Evolutionary conservation across 768 basidiomycete genomes (phyloP).

Genomic region (Leccinum disarticulatum): DNA sequence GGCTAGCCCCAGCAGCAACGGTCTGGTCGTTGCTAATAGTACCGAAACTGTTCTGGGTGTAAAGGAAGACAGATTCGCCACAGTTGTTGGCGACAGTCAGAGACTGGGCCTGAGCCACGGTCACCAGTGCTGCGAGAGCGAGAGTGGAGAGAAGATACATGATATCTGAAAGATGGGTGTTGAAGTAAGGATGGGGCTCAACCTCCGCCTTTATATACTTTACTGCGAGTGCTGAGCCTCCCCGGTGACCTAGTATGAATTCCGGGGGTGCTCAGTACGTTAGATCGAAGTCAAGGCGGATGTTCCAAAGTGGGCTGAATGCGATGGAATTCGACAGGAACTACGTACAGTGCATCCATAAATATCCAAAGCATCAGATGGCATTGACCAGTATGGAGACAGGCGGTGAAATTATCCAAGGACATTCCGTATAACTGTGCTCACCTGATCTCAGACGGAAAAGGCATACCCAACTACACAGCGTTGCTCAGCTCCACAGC

Average conservation of each 20-base stretch:
- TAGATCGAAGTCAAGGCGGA: background rate
- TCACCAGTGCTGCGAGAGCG: background rate
- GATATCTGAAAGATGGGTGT: background rate
- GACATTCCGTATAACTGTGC: background rate
- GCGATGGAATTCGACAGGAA: background rate
- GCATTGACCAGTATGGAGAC: background rate
- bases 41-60: conserved; percentile 31
- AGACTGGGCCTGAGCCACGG: conserved; percentile 26
- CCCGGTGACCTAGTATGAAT: background rate
- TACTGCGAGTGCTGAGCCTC: background rate
- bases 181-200: background rate
- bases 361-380: background rate
- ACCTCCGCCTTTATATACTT: conserved; percentile 16
- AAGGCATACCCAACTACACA: background rate
- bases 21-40: conserved; percentile 27
- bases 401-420: background rate
- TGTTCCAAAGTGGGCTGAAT: background rate
- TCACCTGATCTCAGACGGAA: background rate
- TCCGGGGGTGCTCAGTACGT: background rate
- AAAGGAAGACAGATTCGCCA: conserved; percentile 28
- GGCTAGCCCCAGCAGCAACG: conserved; percentile 22
- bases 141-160: conserved; percentile 1
- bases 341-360: background rate
- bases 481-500: background rate
- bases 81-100: conserved; percentile 31